These are phyloP conservation scores for Chalciporus sp. DNA, from an alignment of 1,284 basidiomycete species.

Conservation along the genomic window DNA sequence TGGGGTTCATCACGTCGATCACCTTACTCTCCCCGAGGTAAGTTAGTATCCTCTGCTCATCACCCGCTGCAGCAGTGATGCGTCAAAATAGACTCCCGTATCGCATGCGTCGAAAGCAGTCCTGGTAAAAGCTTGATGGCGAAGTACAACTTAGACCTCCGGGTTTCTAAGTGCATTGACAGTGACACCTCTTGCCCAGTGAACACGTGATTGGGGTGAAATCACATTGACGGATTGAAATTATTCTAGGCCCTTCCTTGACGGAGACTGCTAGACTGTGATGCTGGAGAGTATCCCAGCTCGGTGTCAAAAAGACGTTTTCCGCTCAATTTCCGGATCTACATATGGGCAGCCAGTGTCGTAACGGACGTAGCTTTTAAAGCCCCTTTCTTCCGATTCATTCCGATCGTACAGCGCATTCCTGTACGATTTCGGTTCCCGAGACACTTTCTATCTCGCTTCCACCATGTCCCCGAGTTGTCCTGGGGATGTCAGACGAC, in stretches of 20 bases:
- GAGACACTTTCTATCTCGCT: neutral
- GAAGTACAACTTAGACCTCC: too few relatives aligned
- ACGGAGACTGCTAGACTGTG: too few relatives aligned
- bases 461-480: constrained; percentile 14
- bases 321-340: neutral
- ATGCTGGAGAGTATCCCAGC: neutral
- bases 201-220: neutral
- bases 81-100: neutral
- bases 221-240: neutral
- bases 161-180: too few relatives aligned
- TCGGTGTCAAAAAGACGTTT: neutral
- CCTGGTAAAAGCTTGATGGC: too few relatives aligned
- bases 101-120: neutral
- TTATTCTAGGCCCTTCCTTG: neutral
- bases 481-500: neutral
- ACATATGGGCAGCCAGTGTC: neutral
- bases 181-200: neutral
- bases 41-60: too few relatives aligned
- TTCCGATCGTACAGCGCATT: constrained; percentile 14
- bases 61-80: neutral
- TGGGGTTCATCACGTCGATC: neutral
- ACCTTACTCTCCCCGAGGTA: neutral
- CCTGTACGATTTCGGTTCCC: neutral
- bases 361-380: neutral
- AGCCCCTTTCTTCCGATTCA: constrained; percentile 15